Evolutionary conservation across 2,329 filamentous ascomycete species (phyloP).

Genomic region (Aspergillus hortae): DNA sequence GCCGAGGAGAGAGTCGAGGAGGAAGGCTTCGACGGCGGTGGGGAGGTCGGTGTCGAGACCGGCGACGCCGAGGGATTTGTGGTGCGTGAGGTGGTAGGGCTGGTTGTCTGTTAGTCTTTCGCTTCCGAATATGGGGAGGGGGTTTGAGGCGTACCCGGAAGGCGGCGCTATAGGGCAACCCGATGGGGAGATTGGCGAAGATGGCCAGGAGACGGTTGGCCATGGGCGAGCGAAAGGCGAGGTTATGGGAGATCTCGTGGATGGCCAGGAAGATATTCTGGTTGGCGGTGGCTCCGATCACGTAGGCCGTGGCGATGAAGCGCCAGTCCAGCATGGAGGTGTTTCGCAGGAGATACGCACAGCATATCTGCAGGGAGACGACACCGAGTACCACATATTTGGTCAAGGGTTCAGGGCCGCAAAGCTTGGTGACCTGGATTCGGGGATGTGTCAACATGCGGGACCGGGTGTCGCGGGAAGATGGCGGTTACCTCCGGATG

Average conservation of each 20-base stretch:
- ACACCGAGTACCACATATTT: slow-evolving; percentile 88
- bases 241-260: slow-evolving; percentile 97
- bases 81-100: slow-evolving; percentile 97
- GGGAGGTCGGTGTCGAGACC: slow-evolving; percentile 95
- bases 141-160: slow-evolving; percentile 64
- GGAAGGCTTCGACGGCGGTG: slow-evolving; percentile 82
- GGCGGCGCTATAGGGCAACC: slow-evolving; percentile 90
- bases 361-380: slow-evolving; percentile 73
- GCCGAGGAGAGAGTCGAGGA: slow-evolving; percentile 87
- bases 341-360: slow-evolving; percentile 72
- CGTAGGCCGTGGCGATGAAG: slow-evolving; percentile 83
- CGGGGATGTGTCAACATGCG: slow-evolving; percentile 11
- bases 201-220: slow-evolving; percentile 86
- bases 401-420: slow-evolving; percentile 90
- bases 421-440: slow-evolving; percentile 84
- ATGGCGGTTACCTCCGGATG: slow-evolving; percentile 73
- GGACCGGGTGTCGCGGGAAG: slow-evolving; percentile 2
- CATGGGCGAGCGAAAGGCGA: slow-evolving; percentile 78
- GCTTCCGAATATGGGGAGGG: background rate
- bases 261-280: slow-evolving; percentile 98
- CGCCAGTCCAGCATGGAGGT: slow-evolving; percentile 76
- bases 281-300: slow-evolving; percentile 91
- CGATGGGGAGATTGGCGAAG: slow-evolving; percentile 93
- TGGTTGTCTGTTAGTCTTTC: slow-evolving; percentile 27
- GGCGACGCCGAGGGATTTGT: slow-evolving; percentile 96